These are phyloP conservation scores for Cryptococcus sp. DNA, from an alignment of 1,284 basidiomycete species.

Conservation along the genomic window DNA sequence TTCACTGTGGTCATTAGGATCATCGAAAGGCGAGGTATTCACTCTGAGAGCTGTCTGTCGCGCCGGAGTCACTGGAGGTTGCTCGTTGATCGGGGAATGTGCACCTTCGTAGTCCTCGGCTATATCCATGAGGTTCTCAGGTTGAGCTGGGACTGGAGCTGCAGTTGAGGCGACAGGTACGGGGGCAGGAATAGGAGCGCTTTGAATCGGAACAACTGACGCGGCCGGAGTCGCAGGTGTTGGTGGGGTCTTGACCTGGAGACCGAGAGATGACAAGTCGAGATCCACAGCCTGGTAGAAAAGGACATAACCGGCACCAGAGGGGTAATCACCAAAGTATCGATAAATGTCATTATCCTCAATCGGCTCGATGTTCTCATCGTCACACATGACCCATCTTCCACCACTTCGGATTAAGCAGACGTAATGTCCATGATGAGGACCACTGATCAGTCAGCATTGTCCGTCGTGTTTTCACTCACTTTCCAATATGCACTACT, in stretches of 20 bases:
- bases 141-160: neutral
- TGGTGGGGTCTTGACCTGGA: conserved; percentile 18
- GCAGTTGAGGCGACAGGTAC: neutral
- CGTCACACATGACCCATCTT: conserved; percentile 91
- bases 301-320: conserved; percentile 90
- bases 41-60: no score
- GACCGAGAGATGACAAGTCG: conserved; percentile 63
- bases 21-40: neutral
- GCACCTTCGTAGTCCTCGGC: neutral
- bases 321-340: conserved; percentile 86
- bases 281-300: conserved; percentile 94
- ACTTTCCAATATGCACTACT: conserved; percentile 96
- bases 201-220: neutral
- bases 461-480: conserved; percentile 44
- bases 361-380: conserved; percentile 83
- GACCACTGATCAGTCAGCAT: conserved; percentile 58
- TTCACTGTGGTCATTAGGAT: neutral
- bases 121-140: neutral
- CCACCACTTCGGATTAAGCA: conserved; percentile 83
- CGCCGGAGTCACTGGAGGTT: neutral
- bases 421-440: conserved; percentile 95
- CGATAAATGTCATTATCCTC: conserved; percentile 83
- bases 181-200: neutral
- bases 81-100: neutral
- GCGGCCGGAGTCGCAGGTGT: conserved; percentile 2